Evolutionary conservation across 768 basidiomycete genomes (phyloP).

Genomic region (Glaciozyma martinii): DNA sequence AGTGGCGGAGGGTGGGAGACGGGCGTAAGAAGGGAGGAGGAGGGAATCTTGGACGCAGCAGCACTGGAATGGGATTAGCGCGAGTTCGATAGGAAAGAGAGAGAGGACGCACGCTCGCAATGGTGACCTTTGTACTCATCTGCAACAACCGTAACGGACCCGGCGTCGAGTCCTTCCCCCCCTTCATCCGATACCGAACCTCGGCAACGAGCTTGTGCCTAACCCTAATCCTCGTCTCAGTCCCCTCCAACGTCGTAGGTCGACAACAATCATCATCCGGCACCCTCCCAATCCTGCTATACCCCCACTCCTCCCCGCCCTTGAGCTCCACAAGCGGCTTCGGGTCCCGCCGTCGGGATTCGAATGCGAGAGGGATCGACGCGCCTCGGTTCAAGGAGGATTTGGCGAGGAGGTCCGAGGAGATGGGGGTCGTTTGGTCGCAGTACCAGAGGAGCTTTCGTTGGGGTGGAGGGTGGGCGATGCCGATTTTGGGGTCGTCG

Average conservation of each 20-base stretch:
- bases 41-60: conserved; percentile 23
- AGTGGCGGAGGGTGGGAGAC: not conserved
- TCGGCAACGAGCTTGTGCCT: conserved; percentile 16
- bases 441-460: conserved; percentile 20
- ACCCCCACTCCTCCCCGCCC: conserved; percentile 18
- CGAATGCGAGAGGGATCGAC: conserved; percentile 14
- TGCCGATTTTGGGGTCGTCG: not conserved
- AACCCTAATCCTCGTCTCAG: conserved; percentile 22
- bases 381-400: conserved; percentile 14
- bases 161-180: conserved; percentile 15
- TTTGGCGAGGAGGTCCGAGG: conserved; percentile 5
- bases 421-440: conserved; percentile 12
- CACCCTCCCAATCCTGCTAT: conserved; percentile 18
- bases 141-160: conserved; percentile 15
- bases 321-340: conserved; percentile 17
- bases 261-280: conserved; percentile 23
- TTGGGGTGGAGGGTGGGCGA: not conserved
- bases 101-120: conserved; percentile 11
- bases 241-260: conserved; percentile 21
- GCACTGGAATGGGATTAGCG: conserved; percentile 1
- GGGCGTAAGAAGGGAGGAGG: conserved; percentile 18
- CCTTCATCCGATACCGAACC: conserved; percentile 18
- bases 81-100: not conserved
- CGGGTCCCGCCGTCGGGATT: conserved; percentile 11
- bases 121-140: conserved; percentile 17